These are phyloP conservation scores for Casuarina cunninghamiana DNA, from an alignment of 306 rosid species.

Conservation along the genomic window DNA sequence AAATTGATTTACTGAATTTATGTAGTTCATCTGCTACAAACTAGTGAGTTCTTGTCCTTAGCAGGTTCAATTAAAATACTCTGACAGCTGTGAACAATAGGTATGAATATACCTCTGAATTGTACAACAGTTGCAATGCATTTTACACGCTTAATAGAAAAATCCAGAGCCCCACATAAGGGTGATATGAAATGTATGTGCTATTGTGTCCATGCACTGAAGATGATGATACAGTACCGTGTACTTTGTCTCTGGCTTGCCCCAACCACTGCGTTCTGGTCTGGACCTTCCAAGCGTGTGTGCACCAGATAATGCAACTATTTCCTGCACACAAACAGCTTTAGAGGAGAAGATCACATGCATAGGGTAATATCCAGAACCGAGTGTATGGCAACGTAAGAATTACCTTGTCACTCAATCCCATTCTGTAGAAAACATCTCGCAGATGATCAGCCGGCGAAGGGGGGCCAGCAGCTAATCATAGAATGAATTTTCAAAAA, in stretches of 20 bases:
- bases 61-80: neutral
- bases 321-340: conserved; percentile 64
- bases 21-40: conserved; percentile 3
- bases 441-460: conserved; percentile 96
- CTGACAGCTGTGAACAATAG: neutral
- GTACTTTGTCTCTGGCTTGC: conserved; percentile 94
- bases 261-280: conserved; percentile 99
- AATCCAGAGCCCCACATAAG: neutral
- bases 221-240: conserved; percentile 54
- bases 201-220: neutral
- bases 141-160: neutral
- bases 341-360: conserved; percentile 28
- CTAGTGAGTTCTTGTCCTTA: neutral
- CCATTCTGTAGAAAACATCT: conserved; percentile 94
- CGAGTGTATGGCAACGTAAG: conserved; percentile 4
- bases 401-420: conserved; percentile 78
- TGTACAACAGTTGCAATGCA: neutral
- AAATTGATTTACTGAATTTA: neutral
- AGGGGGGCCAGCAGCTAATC: conserved; percentile 85
- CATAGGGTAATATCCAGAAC: conserved; percentile 7
- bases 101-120: neutral
- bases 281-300: conserved; percentile 94
- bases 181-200: neutral
- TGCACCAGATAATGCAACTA: conserved; percentile 96
- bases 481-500: neutral